Evolutionary conservation across 2,329 filamentous ascomycete genomes (phyloP), one percentile per base, ranked within the genome.

Genomic region (Diaporthe citri): DNA sequence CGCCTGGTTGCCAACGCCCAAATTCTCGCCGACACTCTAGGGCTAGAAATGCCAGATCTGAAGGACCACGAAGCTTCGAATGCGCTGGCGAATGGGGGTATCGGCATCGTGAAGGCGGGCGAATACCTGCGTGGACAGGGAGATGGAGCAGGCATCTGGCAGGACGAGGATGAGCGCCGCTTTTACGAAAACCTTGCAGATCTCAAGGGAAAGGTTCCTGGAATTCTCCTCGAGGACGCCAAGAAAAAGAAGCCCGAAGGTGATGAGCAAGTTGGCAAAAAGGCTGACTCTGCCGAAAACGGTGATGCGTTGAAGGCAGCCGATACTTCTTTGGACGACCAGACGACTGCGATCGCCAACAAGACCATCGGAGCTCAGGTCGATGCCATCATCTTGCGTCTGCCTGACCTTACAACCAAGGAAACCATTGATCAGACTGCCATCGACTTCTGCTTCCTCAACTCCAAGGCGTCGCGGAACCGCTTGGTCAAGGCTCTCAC

Each of bases 101-200:
- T 99, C 79, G 97, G 97, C 46, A 90, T 98, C 52, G 94, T 98
- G 79, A 98, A 98, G 85, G 94, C 96, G 15, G 95, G 95, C 0
- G 96, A 98, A 79, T 98, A 98, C 80, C 88, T 98, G 52, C 93
- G 95, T 51, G 96, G 95, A 17, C 94, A 97, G 82, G 93, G 93
- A 31, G 96, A 98, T 75, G 96, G 95, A 28, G 91, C 96, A 34
- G 97, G 97, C 0, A 98, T 99, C 77, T 99, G 97, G 97, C 96
- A 98, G 85, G 97, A 99, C 79, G 97, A 99, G 81, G 97, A 99
- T 72, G 96, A 99, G 84, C 92, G 97, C 75, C 94, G 97, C 76
- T 99, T 99, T 83, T 99, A 99, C 85, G 97, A 99, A 86, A 98
- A 98, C 78, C 85, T 99, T 15, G 94, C 97, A 17, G 97, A 99